A percentile compares a stretch with the other conserved stretches of the same genome.
phyloP scores from a whole-genome alignment of 148 eudicot genomes.

The Camellia granthamiana region DNA sequence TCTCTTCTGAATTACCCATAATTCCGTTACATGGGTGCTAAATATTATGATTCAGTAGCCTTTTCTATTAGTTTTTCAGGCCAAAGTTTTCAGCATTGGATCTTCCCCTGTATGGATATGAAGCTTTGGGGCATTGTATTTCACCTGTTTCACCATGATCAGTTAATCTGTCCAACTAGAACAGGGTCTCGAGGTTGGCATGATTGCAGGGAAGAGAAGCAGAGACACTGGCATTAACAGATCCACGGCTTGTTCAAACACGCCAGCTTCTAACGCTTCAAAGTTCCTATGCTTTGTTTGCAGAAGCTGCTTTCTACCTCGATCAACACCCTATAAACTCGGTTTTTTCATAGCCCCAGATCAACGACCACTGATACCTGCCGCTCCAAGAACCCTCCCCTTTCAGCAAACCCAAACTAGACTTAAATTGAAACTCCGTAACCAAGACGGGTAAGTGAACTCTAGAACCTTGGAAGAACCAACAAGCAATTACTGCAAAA shows the following conservation, averaged over 20 bases:
- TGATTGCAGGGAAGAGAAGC: neutral
- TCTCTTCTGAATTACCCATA: neutral
- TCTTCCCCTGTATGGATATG: neutral
- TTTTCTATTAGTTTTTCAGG: neutral
- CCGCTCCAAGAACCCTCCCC: neutral
- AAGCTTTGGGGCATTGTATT: neutral
- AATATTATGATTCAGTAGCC: conserved; percentile 4
- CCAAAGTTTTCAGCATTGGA: neutral
- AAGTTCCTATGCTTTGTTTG: neutral
- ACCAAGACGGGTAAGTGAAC: neutral
- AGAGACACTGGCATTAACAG: conserved; percentile 12
- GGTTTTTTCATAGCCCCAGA: neutral
- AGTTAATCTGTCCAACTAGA: neutral
- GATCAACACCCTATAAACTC: neutral
- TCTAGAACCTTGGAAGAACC: neutral
- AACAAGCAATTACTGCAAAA: neutral
- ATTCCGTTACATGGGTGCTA: neutral
- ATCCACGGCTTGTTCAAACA: neutral
- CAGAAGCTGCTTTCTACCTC: conserved; percentile 11
- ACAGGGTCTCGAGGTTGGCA: neutral
- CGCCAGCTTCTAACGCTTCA: neutral
- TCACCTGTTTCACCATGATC: neutral
- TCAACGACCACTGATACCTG: neutral
- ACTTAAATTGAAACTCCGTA: neutral
- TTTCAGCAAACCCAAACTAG: neutral